phyloP scores from a whole-genome alignment of 192 early-diverging fungal genomes.

The Coemansia reversa region DNA sequence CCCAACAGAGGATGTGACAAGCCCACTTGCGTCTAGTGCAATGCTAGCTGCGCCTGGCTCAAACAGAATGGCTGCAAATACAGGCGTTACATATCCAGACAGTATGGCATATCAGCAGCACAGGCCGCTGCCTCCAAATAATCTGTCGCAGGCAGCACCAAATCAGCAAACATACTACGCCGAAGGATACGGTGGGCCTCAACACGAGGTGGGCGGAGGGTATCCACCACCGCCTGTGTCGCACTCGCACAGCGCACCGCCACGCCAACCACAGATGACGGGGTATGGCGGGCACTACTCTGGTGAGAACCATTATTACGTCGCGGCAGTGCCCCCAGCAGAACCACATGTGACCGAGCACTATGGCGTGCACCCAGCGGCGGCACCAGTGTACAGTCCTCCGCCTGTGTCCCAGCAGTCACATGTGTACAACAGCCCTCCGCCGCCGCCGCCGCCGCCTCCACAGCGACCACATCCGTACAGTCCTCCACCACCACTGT shows the following conservation, averaged over 20 bases:
- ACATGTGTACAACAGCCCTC: neutral
- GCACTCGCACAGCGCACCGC: slow-evolving; percentile 10
- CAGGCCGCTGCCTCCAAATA: too few relatives aligned
- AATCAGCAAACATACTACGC: slow-evolving; percentile 6
- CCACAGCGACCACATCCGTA: neutral
- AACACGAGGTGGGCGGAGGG: neutral
- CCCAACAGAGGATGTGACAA: too few relatives aligned
- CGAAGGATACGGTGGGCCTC: slow-evolving; percentile 1
- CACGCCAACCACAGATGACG: neutral
- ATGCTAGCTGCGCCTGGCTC: too few relatives aligned
- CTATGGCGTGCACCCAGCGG: slow-evolving; percentile 8
- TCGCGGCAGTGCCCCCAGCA: too few relatives aligned
- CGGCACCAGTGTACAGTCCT: slow-evolving; percentile 6
- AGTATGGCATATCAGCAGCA: too few relatives aligned
- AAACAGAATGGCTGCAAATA: too few relatives aligned
- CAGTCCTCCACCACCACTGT: neutral
- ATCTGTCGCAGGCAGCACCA: neutral
- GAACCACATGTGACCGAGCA: slow-evolving; percentile 14
- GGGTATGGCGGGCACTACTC: neutral
- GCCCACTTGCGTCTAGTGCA: neutral
- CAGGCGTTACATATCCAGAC: too few relatives aligned
- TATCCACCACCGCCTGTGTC: slow-evolving; percentile 2
- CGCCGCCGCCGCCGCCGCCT: slow-evolving; percentile 3
- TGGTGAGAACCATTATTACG: neutral
- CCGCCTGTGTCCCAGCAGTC: slow-evolving; percentile 2